Evolutionary conservation across 2,329 filamentous ascomycete species (phyloP).

Genomic region (Arthroderma sp.): DNA sequence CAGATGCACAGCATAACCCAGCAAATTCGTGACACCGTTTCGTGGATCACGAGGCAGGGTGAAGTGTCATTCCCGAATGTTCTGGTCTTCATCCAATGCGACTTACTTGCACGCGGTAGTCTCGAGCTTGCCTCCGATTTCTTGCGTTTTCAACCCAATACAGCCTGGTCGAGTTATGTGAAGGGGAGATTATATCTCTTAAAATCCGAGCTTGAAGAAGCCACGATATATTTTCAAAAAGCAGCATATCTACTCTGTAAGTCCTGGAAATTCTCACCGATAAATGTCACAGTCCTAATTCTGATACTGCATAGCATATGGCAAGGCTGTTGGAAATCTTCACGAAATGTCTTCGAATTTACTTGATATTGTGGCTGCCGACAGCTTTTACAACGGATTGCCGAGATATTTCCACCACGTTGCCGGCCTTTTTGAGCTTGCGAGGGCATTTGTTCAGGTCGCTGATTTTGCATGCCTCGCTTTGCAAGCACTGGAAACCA

Average conservation of each 20-base stretch:
- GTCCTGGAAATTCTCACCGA: conserved; percentile 22
- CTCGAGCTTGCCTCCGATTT: conserved; percentile 53
- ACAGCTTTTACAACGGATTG: conserved; percentile 56
- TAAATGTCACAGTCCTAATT: background rate
- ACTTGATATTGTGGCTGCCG: conserved; percentile 61
- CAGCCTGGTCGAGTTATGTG: conserved; percentile 57
- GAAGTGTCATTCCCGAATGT: conserved; percentile 43
- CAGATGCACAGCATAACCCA: conserved; percentile 32
- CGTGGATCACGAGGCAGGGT: conserved; percentile 39
- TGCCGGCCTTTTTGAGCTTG: conserved; percentile 64
- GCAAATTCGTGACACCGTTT: conserved; percentile 31
- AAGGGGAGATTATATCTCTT: conserved; percentile 68
- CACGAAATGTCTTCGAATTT: conserved; percentile 44
- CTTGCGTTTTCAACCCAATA: conserved; percentile 49
- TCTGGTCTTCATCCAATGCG: conserved; percentile 54
- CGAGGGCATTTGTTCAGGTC: conserved; percentile 64
- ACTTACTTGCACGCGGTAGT: conserved; percentile 55
- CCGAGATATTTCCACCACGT: conserved; percentile 81
- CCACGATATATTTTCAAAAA: conserved; percentile 65
- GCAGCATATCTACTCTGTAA: conserved; percentile 71
- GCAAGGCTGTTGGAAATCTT: conserved; percentile 32
- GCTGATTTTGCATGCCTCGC: conserved; percentile 70
- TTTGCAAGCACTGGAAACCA: conserved; percentile 45
- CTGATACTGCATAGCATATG: conserved; percentile 21
- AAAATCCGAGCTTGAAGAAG: conserved; percentile 58